Conservation (phyloP, 805 yeast genomes). For the Saccharomycopsis sp. region DNA sequence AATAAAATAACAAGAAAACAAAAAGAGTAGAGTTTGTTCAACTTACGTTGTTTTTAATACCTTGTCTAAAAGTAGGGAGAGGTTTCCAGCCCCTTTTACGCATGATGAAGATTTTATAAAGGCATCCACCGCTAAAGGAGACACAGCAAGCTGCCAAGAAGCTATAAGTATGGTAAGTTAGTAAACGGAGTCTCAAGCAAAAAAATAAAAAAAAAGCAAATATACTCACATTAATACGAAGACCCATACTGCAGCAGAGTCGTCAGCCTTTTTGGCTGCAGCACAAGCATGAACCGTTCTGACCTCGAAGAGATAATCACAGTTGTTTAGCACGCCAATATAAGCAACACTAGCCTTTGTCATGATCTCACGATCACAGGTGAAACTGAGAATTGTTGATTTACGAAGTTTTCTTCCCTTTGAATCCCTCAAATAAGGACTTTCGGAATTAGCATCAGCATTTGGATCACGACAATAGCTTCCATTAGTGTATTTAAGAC, state of each 20-base stretch:
- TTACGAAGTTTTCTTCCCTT: conserved; percentile 47
- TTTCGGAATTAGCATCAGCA: background rate
- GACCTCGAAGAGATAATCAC: conserved; percentile 80
- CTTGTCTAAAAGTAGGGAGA: conserved; percentile 5
- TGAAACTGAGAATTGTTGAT: conserved; percentile 62
- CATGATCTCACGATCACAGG: conserved; percentile 72
- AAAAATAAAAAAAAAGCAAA: conserved; percentile 34
- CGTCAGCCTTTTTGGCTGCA: conserved; percentile 60
- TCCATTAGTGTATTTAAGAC: conserved; percentile 66
- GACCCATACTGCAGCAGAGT: conserved; percentile 59
- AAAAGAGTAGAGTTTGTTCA: background rate
- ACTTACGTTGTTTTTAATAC: conserved; percentile 18
- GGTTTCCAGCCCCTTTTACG: conserved; percentile 13
- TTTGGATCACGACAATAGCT: conserved; percentile 41
- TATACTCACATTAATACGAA: conserved; percentile 44
- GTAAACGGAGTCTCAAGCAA: conserved; percentile 31
- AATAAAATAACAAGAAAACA: background rate
- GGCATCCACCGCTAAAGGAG: conserved; percentile 37
- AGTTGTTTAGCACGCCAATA: conserved; percentile 67
- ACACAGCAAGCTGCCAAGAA: conserved; percentile 36
- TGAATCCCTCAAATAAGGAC: conserved; percentile 24
- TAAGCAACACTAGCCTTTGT: conserved; percentile 59
- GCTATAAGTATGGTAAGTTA: conserved; percentile 12
- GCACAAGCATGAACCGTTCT: conserved; percentile 84
- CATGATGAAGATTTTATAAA: conserved; percentile 24